These are phyloP conservation scores for Botryococcus braunii DNA, from an alignment of 163 green algal species.

Conservation along the genomic window DNA sequence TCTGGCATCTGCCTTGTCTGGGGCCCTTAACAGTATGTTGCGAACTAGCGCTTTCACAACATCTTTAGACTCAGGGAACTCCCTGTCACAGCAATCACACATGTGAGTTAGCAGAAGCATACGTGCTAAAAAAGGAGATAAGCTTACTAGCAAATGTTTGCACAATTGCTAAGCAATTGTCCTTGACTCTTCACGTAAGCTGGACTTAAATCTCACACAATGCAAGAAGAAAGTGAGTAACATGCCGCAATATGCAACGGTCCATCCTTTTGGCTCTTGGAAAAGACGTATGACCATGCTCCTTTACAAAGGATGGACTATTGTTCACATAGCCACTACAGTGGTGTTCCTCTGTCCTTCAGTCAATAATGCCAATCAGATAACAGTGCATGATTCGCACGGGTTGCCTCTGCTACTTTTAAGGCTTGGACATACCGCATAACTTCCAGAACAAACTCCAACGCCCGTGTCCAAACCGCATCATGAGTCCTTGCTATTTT, in stretches of 20 bases:
- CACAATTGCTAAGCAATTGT: background rate
- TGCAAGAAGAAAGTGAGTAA: background rate
- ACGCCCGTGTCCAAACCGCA: background rate
- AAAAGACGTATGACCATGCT: background rate
- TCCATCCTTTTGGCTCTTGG: background rate
- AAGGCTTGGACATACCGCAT: background rate
- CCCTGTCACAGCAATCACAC: conserved; percentile 4
- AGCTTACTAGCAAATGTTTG: background rate
- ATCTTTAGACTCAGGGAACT: conserved; percentile 15
- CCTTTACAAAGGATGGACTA: too few species aligned
- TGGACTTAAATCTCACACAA: background rate
- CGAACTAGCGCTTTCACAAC: conserved; percentile 40
- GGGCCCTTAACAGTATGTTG: conserved; percentile 42
- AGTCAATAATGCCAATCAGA: background rate
- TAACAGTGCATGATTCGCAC: conserved; percentile 1
- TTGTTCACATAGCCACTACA: too few species aligned
- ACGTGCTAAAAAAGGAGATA: background rate
- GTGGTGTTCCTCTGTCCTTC: background rate
- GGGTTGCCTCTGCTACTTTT: background rate
- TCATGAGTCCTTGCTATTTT: conserved; percentile 10
- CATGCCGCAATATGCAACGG: background rate
- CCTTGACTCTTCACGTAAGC: background rate
- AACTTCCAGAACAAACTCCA: background rate
- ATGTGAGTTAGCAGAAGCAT: conserved; percentile 5
- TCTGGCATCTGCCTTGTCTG: conserved; percentile 54